Percentiles rank a stretch among this genome's conserved stretches.
phyloP scores from a whole-genome alignment of 192 early-diverging fungal species.

The Endogone sp. region DNA sequence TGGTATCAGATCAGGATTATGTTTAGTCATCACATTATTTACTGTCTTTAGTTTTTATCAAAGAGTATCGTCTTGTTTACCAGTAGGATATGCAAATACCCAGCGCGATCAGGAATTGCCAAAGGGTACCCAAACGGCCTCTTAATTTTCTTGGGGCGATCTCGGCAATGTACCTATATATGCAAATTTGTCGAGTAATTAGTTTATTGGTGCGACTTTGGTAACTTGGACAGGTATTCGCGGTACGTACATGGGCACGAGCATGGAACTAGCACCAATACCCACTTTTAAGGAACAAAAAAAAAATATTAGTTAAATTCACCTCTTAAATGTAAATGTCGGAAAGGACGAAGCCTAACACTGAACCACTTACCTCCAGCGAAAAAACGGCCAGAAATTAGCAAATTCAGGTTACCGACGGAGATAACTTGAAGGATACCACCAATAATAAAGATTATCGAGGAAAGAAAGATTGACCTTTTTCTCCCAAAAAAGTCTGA shows the following conservation, averaged over 20 bases:
- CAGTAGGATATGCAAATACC: slow-evolving; percentile 55
- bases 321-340: background rate
- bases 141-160: background rate
- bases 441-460: slow-evolving; percentile 60
- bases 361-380: slow-evolving; percentile 43
- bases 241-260: background rate
- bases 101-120: slow-evolving; percentile 14
- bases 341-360: background rate
- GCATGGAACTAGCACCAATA: background rate
- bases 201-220: no score
- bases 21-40: no score
- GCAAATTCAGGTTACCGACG: slow-evolving; percentile 40
- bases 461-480: slow-evolving; percentile 47
- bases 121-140: background rate
- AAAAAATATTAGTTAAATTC: background rate
- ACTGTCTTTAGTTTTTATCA: background rate
- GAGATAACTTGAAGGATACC: slow-evolving; percentile 52
- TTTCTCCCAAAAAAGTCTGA: slow-evolving; percentile 56
- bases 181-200: no score
- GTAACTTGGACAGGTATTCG: no score
- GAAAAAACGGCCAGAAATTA: slow-evolving; percentile 67
- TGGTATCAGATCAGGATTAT: background rate
- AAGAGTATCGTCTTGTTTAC: slow-evolving; percentile 73
- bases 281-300: background rate
- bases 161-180: background rate